These are phyloP conservation scores for Saturnispora bothae DNA, from an alignment of 805 yeast genomes.

Conservation along the genomic window DNA sequence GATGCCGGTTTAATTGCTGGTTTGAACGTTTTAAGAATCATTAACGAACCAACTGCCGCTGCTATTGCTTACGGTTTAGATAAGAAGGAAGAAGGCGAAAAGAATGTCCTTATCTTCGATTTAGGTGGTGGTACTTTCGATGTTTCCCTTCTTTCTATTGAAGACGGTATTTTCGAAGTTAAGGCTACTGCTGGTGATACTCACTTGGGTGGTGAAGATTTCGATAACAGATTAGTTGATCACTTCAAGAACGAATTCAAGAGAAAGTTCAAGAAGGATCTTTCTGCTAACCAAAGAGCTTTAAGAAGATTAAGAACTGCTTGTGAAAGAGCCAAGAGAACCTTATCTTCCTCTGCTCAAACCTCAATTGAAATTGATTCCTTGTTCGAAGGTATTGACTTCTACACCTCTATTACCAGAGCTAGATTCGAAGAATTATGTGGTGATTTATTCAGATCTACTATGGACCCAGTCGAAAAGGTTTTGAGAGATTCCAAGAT, in stretches of 20 bases:
- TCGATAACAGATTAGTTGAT: conserved; percentile 71
- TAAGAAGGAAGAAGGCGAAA: conserved; percentile 36
- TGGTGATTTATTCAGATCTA: conserved; percentile 87
- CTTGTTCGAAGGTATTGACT: conserved; percentile 87
- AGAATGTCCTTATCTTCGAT: conserved; percentile 54
- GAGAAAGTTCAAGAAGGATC: conserved; percentile 95
- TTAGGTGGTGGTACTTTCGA: conserved; percentile 84
- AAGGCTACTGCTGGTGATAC: conserved; percentile 79
- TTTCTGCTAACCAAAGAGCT: conserved; percentile 90
- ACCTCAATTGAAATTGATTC: conserved; percentile 94
- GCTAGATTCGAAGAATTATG: conserved; percentile 97
- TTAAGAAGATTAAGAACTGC: conserved; percentile 98
- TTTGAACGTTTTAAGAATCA: conserved; percentile 60
- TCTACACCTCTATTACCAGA: conserved; percentile 92
- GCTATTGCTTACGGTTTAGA: conserved; percentile 75
- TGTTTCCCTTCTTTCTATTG: conserved; percentile 67
- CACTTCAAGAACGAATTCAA: conserved; percentile 92
- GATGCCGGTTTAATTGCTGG: conserved; percentile 71
- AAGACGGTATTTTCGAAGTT: conserved; percentile 73
- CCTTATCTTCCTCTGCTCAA: conserved; percentile 91
- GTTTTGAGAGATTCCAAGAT: conserved; percentile 83
- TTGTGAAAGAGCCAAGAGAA: conserved; percentile 99
- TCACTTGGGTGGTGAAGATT: conserved; percentile 81
- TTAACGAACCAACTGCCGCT: conserved; percentile 82
- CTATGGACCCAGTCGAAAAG: conserved; percentile 91